Evolutionary conservation across 2,329 filamentous ascomycete species (phyloP), one percentile per base, ranked within the genome.

Genomic region (Penicillium hesseltinei): DNA sequence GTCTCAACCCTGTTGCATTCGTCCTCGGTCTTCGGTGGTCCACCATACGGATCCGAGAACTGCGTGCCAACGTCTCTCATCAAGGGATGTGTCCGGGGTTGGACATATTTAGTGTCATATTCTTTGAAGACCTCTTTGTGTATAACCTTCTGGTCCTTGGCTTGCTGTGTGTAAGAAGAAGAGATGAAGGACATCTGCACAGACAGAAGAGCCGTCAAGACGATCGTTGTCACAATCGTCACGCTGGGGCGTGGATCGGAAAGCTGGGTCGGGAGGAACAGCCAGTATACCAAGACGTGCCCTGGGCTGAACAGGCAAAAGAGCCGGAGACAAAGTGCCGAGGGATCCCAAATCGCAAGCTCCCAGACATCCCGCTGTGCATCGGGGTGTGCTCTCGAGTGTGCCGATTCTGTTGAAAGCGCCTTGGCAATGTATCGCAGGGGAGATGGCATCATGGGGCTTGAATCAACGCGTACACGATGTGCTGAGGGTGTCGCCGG

Each of bases 81-180:
- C 5, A 89, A 80, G 8, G 89, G 90, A 66, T 95, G 90, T n/a
- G 96, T 84, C 11, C 88, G 84, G 2, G 94, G 94, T 69, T 95
- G 91, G 1, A 99, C 94, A 69, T 89, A 97, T 77, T 99, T 99
- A 65, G 86, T 90, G 71, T 97, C 91, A 71, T 99, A 99, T 76
- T 99, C 94, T 71, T 92, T 88, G 76, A 97, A 82, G 5, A 97
- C 93, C 75, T 97, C 90, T 66, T 89, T 91, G 65, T 96, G 91
- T 57, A 99, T 89, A 46, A 97, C 82, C 2, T 87, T 82, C 2
- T 85, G 85, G 73, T 99, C 94, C 71, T 92, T 96, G 59, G 85
- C 85, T 72, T 97, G 92, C 71, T 93, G 92, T 4, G 84, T 82
- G 74, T 93, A 97, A 35, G 82, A 86, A 2, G 82, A 83, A 59